phyloP scores from a whole-genome alignment of 306 rosid species.

The Canavalia gladiata region DNA sequence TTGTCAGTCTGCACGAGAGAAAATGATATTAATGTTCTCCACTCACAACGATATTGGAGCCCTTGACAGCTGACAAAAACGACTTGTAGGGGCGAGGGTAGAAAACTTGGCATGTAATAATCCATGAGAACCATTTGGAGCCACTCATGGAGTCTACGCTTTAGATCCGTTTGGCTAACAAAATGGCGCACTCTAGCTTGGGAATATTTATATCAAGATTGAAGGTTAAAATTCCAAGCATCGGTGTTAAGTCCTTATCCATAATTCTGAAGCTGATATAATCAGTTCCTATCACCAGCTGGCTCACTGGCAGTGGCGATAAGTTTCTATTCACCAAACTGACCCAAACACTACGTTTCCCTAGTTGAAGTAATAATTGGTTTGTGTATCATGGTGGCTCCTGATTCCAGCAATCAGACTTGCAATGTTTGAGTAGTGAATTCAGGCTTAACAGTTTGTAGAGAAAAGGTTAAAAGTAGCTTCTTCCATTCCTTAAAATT shows the following conservation, averaged over 20 bases:
- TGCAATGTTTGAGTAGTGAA: neutral
- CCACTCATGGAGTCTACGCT: constrained; percentile 6
- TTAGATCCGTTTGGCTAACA: constrained; percentile 6
- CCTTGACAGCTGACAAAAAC: neutral
- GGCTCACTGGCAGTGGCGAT: neutral
- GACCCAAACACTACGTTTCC: neutral
- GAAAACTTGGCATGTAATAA: constrained; percentile 8
- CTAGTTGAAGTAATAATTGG: neutral
- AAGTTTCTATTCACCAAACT: neutral
- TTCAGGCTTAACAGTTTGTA: neutral
- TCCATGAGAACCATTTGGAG: constrained; percentile 25
- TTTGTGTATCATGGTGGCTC: neutral
- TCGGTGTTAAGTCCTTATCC: constrained; percentile 6
- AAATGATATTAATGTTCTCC: constrained; percentile 34
- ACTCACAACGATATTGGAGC: constrained; percentile 21
- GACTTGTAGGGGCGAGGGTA: neutral
- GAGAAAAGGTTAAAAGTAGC: neutral
- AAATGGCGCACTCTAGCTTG: neutral
- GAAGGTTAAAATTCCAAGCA: constrained; percentile 20
- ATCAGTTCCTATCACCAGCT: neutral
- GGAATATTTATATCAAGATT: constrained; percentile 34
- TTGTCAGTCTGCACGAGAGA: neutral
- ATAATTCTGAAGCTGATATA: neutral
- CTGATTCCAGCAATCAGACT: neutral
- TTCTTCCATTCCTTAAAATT: neutral